These are phyloP conservation scores for Alternaria conjuncta DNA, from an alignment of 2,329 filamentous ascomycete species.

Conservation along the genomic window DNA sequence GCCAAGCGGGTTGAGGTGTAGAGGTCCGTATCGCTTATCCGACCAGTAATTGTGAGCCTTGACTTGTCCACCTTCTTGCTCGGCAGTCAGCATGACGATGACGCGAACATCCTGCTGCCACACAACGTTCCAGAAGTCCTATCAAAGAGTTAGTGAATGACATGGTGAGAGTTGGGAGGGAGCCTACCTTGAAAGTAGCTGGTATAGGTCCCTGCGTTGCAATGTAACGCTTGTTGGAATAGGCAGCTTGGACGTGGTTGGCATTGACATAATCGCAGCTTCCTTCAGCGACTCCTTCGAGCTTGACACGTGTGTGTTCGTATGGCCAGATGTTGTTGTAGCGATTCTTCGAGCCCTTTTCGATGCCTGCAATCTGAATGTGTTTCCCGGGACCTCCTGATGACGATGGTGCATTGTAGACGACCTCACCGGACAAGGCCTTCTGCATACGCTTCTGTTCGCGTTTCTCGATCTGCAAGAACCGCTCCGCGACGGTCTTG, in stretches of 20 bases:
- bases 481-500: slow-evolving; percentile 80
- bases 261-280: slow-evolving; percentile 96
- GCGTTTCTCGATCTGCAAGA: slow-evolving; percentile 79
- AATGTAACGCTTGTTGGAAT: slow-evolving; percentile 92
- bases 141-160: slow-evolving; percentile 23
- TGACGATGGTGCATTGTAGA: slow-evolving; percentile 56
- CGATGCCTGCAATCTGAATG: slow-evolving; percentile 86
- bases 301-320: slow-evolving; percentile 85
- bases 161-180: background rate
- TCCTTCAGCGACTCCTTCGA: slow-evolving; percentile 70
- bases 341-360: slow-evolving; percentile 92
- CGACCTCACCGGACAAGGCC: slow-evolving; percentile 68
- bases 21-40: slow-evolving; percentile 74
- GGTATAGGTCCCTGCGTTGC: slow-evolving; percentile 93
- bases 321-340: slow-evolving; percentile 99
- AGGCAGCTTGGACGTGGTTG: slow-evolving; percentile 78
- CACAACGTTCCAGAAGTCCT: slow-evolving; percentile 98
- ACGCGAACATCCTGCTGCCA: slow-evolving; percentile 97
- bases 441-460: slow-evolving; percentile 95
- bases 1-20: slow-evolving; percentile 77
- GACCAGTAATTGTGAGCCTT: slow-evolving; percentile 97
- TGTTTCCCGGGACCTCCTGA: slow-evolving; percentile 49
- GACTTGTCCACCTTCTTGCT: slow-evolving; percentile 88
- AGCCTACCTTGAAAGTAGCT: slow-evolving; percentile 82
- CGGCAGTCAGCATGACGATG: slow-evolving; percentile 95